Conservation (phyloP, 176 grass and related monocot species). For the Oryza longistaminata region DNA sequence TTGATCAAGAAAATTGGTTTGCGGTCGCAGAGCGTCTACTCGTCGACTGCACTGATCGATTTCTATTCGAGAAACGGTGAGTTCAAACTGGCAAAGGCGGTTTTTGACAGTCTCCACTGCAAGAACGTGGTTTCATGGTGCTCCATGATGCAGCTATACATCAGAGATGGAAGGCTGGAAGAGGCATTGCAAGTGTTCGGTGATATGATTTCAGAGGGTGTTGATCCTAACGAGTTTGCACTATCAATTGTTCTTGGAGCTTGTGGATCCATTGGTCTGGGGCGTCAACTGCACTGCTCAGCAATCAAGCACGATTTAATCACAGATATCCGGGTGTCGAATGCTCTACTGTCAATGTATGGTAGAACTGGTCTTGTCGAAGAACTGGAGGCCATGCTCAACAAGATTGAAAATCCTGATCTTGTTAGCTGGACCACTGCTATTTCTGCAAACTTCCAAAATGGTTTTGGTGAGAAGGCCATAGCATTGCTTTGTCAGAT, state of each 20-base stretch:
- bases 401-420: slow-evolving; percentile 50
- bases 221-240: slow-evolving; percentile 63
- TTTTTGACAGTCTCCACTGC: slow-evolving; percentile 54
- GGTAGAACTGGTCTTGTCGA: slow-evolving; percentile 53
- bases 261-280: slow-evolving; percentile 33
- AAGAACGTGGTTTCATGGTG: slow-evolving; percentile 77
- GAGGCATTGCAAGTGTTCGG: slow-evolving; percentile 52
- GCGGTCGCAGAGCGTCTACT: slow-evolving; percentile 46
- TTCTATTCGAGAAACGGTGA: slow-evolving; percentile 62
- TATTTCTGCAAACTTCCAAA: slow-evolving; percentile 67
- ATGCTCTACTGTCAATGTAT: slow-evolving; percentile 76
- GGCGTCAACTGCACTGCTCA: slow-evolving; percentile 60
- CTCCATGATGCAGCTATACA: slow-evolving; percentile 65
- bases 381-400: slow-evolving; percentile 42
- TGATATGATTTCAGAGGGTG: slow-evolving; percentile 45
- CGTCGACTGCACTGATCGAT: slow-evolving; percentile 61
- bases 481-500: slow-evolving; percentile 53
- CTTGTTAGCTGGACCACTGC: slow-evolving; percentile 69
- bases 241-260: slow-evolving; percentile 62
- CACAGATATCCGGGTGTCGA: slow-evolving; percentile 52
- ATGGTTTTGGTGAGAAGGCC: slow-evolving; percentile 61
- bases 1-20: slow-evolving; percentile 55
- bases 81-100: slow-evolving; percentile 18
- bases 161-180: slow-evolving; percentile 46
- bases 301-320: slow-evolving; percentile 48